A percentile compares a stretch with the other conserved stretches of the same genome.
Evolutionary conservation across 192 early-diverging fungal genomes (phyloP).

Genomic region (Funneliformis mosseae): DNA sequence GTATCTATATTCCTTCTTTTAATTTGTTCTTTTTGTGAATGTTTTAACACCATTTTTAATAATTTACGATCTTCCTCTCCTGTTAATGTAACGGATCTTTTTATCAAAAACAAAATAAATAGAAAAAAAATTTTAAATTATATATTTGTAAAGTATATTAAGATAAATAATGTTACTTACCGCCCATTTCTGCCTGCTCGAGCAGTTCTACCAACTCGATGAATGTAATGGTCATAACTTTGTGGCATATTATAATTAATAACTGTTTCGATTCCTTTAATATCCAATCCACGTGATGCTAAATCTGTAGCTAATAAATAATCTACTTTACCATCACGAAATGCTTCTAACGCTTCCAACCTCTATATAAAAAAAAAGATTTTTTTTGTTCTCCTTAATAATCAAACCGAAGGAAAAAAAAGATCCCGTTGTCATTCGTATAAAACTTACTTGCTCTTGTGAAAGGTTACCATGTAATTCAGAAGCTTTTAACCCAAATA

Average conservation of each 20-base stretch:
- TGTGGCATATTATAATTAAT: constrained; percentile 99
- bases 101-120: constrained; percentile 1
- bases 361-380: constrained; percentile 43
- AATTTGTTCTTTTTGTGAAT: constrained; percentile 71
- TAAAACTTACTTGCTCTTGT: constrained; percentile 65
- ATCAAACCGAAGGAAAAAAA: neutral
- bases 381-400: neutral
- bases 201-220: constrained; percentile 95
- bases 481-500: constrained; percentile 82
- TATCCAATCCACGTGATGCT: constrained; percentile 96
- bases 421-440: neutral
- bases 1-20: constrained; percentile 89
- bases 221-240: constrained; percentile 90
- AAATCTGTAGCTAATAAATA: constrained; percentile 96
- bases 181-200: constrained; percentile 84
- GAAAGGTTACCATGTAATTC: constrained; percentile 96
- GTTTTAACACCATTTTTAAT: constrained; percentile 91
- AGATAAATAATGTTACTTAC: constrained; percentile 26
- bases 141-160: neutral
- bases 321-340: constrained; percentile 83
- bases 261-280: constrained; percentile 93
- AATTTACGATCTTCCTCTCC: constrained; percentile 93
- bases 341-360: constrained; percentile 85
- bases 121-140: neutral
- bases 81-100: constrained; percentile 83